Percentiles rank a stretch among this genome's conserved stretches.
These are phyloP conservation scores for Entrophospora sp. DNA, from an alignment of 192 early-diverging fungal species.

Conservation along the genomic window DNA sequence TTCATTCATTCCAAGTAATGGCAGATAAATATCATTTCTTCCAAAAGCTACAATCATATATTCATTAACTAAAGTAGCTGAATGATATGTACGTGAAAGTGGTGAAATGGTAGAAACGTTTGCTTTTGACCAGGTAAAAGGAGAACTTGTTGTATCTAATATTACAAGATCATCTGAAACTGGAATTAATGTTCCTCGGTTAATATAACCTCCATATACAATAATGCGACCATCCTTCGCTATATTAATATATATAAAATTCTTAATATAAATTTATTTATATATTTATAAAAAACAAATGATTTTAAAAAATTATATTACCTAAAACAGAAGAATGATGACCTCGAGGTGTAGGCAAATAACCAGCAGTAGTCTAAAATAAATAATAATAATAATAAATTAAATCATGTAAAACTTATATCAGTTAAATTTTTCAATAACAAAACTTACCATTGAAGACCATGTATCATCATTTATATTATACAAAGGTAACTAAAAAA, in stretches of 20 bases:
- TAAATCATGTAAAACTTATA: not conserved
- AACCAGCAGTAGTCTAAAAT: not conserved
- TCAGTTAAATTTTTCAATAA: too few species aligned
- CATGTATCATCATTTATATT: not conserved
- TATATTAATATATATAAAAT: not conserved
- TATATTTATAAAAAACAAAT: not conserved
- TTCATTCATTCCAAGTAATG: too few species aligned
- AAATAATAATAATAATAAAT: not conserved
- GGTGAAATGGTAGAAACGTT: not conserved
- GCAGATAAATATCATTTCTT: too few species aligned
- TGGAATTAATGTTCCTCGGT: too few species aligned
- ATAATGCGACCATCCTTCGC: not conserved
- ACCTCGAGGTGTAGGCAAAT: not conserved
- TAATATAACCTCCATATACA: not conserved
- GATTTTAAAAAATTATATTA: not conserved
- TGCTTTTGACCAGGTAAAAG: not conserved
- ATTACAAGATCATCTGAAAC: not conserved
- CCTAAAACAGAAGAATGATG: not conserved
- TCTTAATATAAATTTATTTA: not conserved
- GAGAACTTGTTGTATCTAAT: not conserved
- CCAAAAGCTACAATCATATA: constrained; percentile 1
- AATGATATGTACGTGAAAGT: not conserved
- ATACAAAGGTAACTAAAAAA: constrained; percentile 1
- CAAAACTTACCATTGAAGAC: not conserved
- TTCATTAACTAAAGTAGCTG: not conserved